Conservation (phyloP, 2,329 filamentous ascomycete genomes). For the Xylaria digitata region DNA sequence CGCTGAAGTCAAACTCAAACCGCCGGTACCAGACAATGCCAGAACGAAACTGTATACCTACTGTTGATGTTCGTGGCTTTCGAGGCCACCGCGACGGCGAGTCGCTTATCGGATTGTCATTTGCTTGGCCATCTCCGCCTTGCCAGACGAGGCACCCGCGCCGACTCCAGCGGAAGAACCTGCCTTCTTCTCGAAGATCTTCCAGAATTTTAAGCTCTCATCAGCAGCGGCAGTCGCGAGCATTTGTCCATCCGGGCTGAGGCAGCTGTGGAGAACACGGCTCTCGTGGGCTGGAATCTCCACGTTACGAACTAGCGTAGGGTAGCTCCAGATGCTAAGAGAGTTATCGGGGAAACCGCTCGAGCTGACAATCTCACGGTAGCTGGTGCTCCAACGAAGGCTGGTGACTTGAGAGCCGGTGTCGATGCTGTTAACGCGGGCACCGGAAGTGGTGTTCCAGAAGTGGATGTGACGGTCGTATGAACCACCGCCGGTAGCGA, state of each 20-base stretch:
- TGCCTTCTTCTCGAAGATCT: conserved; percentile 99
- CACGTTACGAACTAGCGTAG: conserved; percentile 93
- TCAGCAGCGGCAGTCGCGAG: conserved; percentile 95
- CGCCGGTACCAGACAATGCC: conserved; percentile 47
- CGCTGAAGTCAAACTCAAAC: conserved; percentile 47
- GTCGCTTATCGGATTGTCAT: conserved; percentile 83
- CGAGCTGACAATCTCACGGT: conserved; percentile 97
- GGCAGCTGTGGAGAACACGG: conserved; percentile 93
- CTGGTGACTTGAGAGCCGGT: conserved; percentile 98
- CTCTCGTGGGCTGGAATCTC: conserved; percentile 99
- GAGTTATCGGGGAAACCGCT: conserved; percentile 99
- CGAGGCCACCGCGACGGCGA: conserved; percentile 39
- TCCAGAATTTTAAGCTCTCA: conserved; percentile 99
- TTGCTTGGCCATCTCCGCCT: conserved; percentile 90
- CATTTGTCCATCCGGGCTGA: conserved; percentile 98
- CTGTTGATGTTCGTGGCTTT: conserved; percentile 44
- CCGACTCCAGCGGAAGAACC: conserved; percentile 74
- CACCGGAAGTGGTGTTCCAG: conserved; percentile 99
- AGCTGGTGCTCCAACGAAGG: conserved; percentile 94
- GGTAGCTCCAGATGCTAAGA: conserved; percentile 99
- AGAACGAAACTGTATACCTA: conserved; percentile 49
- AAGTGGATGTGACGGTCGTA: conserved; percentile 99
- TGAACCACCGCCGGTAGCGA: conserved; percentile 94
- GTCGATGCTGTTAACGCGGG: conserved; percentile 98
- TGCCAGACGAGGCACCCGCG: conserved; percentile 75